Conservation (phyloP, 176 grass and related monocot species). For the Dactylis glomerata region DNA sequence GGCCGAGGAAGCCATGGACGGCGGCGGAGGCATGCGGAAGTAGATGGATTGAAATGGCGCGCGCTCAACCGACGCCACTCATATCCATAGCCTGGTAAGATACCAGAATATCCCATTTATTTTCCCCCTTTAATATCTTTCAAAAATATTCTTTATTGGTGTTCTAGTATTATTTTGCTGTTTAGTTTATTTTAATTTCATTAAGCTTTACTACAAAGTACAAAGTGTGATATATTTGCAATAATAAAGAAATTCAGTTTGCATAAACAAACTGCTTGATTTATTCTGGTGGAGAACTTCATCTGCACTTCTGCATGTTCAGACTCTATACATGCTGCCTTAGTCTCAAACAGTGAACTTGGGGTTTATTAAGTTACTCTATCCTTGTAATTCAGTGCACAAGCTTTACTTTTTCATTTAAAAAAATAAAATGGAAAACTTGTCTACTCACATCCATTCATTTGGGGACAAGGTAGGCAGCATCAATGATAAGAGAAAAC, state of each 20-base stretch:
- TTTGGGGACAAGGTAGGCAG: background rate
- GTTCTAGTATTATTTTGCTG: no score
- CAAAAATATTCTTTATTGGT: background rate
- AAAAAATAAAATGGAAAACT: background rate
- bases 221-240: no score
- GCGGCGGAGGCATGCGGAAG: background rate
- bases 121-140: background rate
- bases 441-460: background rate
- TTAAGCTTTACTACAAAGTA: background rate
- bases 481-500: background rate
- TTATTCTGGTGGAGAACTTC: background rate
- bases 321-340: background rate
- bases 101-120: constrained; percentile 11
- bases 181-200: background rate
- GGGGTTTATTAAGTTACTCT: background rate
- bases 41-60: constrained; percentile 22
- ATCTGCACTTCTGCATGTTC: background rate
- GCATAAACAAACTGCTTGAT: no score
- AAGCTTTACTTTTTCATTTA: background rate
- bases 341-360: background rate
- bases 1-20: constrained; percentile 29
- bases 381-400: background rate
- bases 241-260: no score
- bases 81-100: constrained; percentile 23
- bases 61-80: constrained; percentile 2